These are phyloP conservation scores for Venturia nashicola DNA, from an alignment of 2,329 filamentous ascomycete species.

Conservation along the genomic window DNA sequence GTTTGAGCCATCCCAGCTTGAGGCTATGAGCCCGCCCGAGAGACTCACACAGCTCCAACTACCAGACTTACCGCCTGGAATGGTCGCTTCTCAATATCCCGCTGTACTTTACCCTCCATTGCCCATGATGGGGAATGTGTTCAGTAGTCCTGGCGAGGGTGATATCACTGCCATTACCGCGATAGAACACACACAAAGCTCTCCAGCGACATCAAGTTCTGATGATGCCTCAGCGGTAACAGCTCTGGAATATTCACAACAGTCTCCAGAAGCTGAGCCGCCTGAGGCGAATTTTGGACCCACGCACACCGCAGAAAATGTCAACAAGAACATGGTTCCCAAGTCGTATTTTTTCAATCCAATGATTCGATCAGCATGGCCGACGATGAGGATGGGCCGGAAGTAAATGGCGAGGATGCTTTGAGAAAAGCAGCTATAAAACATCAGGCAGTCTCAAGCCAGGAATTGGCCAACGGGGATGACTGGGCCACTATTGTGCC, in stretches of 20 bases:
- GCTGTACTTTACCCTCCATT: background rate
- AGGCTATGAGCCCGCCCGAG: background rate
- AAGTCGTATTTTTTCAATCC: background rate
- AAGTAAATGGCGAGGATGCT: background rate
- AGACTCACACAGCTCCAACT: background rate
- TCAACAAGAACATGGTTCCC: background rate
- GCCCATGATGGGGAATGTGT: background rate
- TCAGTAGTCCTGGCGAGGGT: background rate
- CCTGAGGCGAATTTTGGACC: background rate
- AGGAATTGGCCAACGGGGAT: background rate
- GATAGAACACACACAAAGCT: background rate
- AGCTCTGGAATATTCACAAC: background rate
- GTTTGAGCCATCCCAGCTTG: conserved; percentile 1
- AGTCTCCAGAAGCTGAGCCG: background rate
- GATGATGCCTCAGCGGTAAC: background rate
- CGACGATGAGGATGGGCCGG: conserved; percentile 1
- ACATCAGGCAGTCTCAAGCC: background rate
- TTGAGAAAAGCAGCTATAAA: background rate
- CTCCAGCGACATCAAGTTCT: background rate
- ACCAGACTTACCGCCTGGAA: background rate
- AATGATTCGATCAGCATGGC: background rate
- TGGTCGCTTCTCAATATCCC: background rate
- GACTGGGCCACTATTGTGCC: background rate
- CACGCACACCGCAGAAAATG: background rate
- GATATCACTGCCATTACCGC: background rate